phyloP scores from a whole-genome alignment of 805 yeast genomes.

The Sungouiozyma intestinalis region DNA sequence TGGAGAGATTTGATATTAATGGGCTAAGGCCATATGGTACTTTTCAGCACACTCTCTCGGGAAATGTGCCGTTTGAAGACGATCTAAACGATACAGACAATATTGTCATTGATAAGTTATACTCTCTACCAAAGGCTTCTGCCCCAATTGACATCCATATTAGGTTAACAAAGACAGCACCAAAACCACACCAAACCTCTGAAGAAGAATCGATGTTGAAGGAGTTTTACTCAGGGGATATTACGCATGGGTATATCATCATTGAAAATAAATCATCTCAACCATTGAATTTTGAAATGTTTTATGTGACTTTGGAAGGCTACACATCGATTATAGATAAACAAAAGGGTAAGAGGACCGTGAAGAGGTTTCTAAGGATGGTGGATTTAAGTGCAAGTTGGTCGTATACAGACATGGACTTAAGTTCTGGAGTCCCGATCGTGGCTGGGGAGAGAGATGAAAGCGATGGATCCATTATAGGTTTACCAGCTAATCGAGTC shows the following conservation, averaged over 20 bases:
- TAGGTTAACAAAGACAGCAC: slow-evolving; percentile 41
- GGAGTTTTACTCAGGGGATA: slow-evolving; percentile 62
- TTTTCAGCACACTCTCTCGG: slow-evolving; percentile 8
- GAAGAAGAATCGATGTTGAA: slow-evolving; percentile 38
- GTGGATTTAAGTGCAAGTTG: slow-evolving; percentile 46
- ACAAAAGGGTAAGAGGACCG: slow-evolving; percentile 26
- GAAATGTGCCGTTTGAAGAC: slow-evolving; percentile 18
- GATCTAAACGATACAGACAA: slow-evolving; percentile 32
- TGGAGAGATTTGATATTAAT: slow-evolving; percentile 1
- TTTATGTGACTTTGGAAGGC: slow-evolving; percentile 43
- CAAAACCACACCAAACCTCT: slow-evolving; percentile 35
- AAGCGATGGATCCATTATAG: slow-evolving; percentile 38
- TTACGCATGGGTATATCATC: slow-evolving; percentile 47
- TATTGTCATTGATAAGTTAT: slow-evolving; percentile 42
- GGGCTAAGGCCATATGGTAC: slow-evolving; percentile 14
- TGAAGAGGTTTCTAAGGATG: slow-evolving; percentile 47
- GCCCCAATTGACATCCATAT: slow-evolving; percentile 39
- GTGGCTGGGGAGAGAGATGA: slow-evolving; percentile 35
- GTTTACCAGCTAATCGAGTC: slow-evolving; percentile 39
- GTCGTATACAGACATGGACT: slow-evolving; percentile 43
- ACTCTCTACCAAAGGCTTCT: slow-evolving; percentile 37
- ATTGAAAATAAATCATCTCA: slow-evolving; percentile 37
- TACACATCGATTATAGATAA: slow-evolving; percentile 26
- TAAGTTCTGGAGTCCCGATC: slow-evolving; percentile 42
- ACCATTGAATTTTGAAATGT: slow-evolving; percentile 51